These are phyloP conservation scores for Verbascum thapsus DNA, from an alignment of 257 asterid genomes.

Conservation along the genomic window DNA sequence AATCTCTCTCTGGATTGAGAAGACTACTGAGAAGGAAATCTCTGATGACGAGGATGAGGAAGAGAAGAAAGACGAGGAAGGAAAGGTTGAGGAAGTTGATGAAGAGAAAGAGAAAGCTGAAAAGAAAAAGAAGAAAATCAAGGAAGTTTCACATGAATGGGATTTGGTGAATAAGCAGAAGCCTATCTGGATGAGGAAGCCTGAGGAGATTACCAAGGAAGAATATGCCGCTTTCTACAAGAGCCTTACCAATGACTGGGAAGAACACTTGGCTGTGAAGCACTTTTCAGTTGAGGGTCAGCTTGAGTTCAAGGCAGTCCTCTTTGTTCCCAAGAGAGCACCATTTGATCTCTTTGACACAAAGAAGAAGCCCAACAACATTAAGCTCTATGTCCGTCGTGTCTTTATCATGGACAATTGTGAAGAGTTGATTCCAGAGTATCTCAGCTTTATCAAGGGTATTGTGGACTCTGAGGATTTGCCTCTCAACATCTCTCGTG, in stretches of 20 bases:
- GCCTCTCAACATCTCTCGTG: conserved; percentile 58
- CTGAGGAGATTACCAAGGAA: conserved; percentile 62
- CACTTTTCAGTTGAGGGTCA: conserved; percentile 70
- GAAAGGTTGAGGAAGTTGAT: conserved; percentile 59
- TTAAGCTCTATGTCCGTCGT: conserved; percentile 60
- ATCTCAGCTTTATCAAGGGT: conserved; percentile 57
- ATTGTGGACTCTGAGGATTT: conserved; percentile 64
- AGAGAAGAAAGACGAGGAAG: conserved; percentile 58
- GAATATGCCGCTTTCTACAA: conserved; percentile 66
- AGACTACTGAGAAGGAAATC: conserved; percentile 58
- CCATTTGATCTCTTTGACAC: conserved; percentile 67
- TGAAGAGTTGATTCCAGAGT: conserved; percentile 63
- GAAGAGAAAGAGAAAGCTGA: conserved; percentile 54
- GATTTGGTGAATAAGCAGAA: conserved; percentile 57
- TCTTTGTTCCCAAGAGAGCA: conserved; percentile 62
- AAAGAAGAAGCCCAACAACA: conserved; percentile 62
- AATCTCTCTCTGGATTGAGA: conserved; percentile 61
- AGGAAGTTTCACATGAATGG: conserved; percentile 61
- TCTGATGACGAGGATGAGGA: conserved; percentile 66
- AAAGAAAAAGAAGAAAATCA: conserved; percentile 59
- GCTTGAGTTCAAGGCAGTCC: conserved; percentile 60
- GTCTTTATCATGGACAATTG: conserved; percentile 68
- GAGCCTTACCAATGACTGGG: conserved; percentile 66
- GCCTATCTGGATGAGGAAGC: conserved; percentile 67
- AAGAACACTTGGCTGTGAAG: conserved; percentile 58